Conservation (phyloP, 768 basidiomycete species). For the Nidula microcarpa region DNA sequence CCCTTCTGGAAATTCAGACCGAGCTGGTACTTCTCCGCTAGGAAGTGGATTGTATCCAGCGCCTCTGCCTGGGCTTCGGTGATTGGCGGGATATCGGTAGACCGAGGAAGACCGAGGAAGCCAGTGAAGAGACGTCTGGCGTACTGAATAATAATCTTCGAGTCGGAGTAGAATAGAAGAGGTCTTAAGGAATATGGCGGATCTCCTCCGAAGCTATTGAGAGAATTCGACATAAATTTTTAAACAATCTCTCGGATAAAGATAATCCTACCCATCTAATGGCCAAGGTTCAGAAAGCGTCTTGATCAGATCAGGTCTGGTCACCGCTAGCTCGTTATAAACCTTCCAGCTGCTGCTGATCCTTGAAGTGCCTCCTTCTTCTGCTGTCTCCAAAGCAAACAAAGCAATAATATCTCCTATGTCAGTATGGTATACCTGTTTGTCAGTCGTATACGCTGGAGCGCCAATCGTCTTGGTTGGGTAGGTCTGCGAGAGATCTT, state of each 20-base stretch:
- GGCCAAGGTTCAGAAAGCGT: slow-evolving; percentile 39
- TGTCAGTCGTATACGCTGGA: slow-evolving; percentile 20
- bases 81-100: slow-evolving; percentile 38
- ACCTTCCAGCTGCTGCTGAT: slow-evolving; percentile 39
- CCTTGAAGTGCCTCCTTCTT: slow-evolving; percentile 40
- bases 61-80: slow-evolving; percentile 48
- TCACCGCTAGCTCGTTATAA: slow-evolving; percentile 44
- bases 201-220: slow-evolving; percentile 28
- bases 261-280: slow-evolving; percentile 26
- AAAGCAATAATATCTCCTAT: slow-evolving; percentile 43
- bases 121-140: slow-evolving; percentile 42
- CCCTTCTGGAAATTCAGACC: slow-evolving; percentile 45
- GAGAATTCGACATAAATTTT: background rate
- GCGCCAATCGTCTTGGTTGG: slow-evolving; percentile 11
- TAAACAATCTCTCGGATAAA: background rate
- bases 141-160: slow-evolving; percentile 38
- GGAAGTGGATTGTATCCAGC: slow-evolving; percentile 39
- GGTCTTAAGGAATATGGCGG: slow-evolving; percentile 32
- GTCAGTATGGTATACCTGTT: slow-evolving; percentile 27
- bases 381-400: slow-evolving; percentile 36
- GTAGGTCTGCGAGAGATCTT: slow-evolving; percentile 14
- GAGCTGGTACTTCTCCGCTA: slow-evolving; percentile 38
- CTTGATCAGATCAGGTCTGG: slow-evolving; percentile 39
- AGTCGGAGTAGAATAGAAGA: slow-evolving; percentile 34
- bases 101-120: slow-evolving; percentile 29